These are phyloP conservation scores for Clavaria fumosa DNA, from an alignment of 768 basidiomycete species.

Conservation along the genomic window DNA sequence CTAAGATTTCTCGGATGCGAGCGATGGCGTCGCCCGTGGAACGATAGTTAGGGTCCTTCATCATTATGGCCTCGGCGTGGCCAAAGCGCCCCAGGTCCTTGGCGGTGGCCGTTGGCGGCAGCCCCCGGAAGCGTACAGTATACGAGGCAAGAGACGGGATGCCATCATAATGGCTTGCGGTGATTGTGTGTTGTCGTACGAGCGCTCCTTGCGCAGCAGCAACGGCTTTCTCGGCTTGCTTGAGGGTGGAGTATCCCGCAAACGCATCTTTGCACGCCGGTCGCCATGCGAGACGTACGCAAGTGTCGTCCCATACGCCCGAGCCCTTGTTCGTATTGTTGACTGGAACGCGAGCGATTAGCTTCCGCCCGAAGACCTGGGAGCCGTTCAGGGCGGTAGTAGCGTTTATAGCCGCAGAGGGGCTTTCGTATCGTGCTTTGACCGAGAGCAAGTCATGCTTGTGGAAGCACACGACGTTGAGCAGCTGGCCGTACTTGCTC, in stretches of 20 bases:
- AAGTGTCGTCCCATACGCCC: conserved; percentile 33
- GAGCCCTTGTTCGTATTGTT: conserved; percentile 22
- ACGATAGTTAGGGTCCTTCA: conserved; percentile 23
- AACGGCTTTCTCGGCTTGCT: conserved; percentile 37
- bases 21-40: conserved; percentile 21
- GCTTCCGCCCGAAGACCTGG: conserved; percentile 20
- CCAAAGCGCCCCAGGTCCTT: conserved; percentile 24
- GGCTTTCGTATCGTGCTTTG: conserved; percentile 31
- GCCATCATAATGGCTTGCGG: conserved; percentile 37
- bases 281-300: conserved; percentile 45
- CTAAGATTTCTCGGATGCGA: conserved; percentile 28
- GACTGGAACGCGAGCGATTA: conserved; percentile 33
- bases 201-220: conserved; percentile 22
- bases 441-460: conserved; percentile 15
- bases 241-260: conserved; percentile 40
- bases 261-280: conserved; percentile 42
- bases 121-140: conserved; percentile 42
- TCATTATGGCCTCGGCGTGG: conserved; percentile 14
- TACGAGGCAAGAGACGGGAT: conserved; percentile 40
- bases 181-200: conserved; percentile 26
- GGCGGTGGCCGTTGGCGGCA: conserved; percentile 26
- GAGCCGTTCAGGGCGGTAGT: conserved; percentile 33
- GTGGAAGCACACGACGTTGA: conserved; percentile 21
- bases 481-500: conserved; percentile 30
- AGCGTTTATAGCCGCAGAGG: conserved; percentile 38